Percentiles rank a stretch among this genome's conserved stretches.
phyloP scores from a whole-genome alignment of 495 filamentous ascomycete species.

The Aspergillus coremiiformis region DNA sequence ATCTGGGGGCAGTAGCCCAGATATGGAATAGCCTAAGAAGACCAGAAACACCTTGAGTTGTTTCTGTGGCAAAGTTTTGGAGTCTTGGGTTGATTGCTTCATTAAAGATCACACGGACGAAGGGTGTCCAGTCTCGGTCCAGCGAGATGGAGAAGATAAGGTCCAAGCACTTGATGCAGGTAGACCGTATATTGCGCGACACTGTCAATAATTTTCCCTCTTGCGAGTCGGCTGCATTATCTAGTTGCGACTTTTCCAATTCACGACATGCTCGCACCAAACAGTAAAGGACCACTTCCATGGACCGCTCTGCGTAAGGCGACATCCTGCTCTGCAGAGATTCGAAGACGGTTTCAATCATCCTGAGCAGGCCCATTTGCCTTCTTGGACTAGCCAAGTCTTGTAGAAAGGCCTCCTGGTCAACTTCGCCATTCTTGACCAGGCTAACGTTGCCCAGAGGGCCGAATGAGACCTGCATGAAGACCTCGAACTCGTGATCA shows the following conservation, averaged over 20 bases:
- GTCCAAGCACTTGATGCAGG: slow-evolving; percentile 70
- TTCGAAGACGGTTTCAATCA: slow-evolving; percentile 81
- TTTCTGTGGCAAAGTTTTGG: slow-evolving; percentile 75
- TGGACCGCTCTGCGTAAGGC: slow-evolving; percentile 52
- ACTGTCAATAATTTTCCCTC: slow-evolving; percentile 47
- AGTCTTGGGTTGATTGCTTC: slow-evolving; percentile 71
- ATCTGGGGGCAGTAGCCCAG: slow-evolving; percentile 63
- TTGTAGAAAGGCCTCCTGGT: slow-evolving; percentile 42
- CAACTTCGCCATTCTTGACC: slow-evolving; percentile 43
- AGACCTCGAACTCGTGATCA: slow-evolving; percentile 62
- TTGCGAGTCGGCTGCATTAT: slow-evolving; percentile 31
- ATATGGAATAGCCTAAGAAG: slow-evolving; percentile 71
- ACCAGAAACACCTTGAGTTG: slow-evolving; percentile 79
- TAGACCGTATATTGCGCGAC: slow-evolving; percentile 62
- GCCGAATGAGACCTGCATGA: slow-evolving; percentile 76
- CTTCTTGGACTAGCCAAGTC: slow-evolving; percentile 59
- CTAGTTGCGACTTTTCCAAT: slow-evolving; percentile 33
- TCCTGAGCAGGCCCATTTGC: slow-evolving; percentile 81
- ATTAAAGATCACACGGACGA: slow-evolving; percentile 59
- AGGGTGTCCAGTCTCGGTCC: slow-evolving; percentile 61
- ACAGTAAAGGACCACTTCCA: slow-evolving; percentile 73
- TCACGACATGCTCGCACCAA: slow-evolving; percentile 61
- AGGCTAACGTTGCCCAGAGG: slow-evolving; percentile 52
- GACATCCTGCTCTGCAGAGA: slow-evolving; percentile 64
- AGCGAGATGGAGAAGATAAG: slow-evolving; percentile 64